Evolutionary conservation across 495 filamentous ascomycete genomes (phyloP).

Genomic region (Penicillium paxilli): DNA sequence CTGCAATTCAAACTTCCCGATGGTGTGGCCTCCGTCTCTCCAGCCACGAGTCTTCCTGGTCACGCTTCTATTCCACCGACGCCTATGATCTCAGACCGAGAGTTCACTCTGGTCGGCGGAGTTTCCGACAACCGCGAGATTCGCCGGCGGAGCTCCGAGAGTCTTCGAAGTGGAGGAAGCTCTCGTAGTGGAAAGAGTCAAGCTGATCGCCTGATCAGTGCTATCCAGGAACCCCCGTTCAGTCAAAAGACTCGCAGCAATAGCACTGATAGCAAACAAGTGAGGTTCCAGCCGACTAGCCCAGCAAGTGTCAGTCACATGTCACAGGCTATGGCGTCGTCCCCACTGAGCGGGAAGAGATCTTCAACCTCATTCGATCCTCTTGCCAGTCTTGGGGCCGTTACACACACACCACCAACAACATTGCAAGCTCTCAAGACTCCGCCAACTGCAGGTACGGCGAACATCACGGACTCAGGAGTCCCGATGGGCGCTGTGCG

Average conservation of each 20-base stretch:
- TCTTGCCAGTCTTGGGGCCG: conserved; percentile 24
- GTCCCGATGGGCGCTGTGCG: conserved; percentile 43
- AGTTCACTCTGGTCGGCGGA: conserved; percentile 34
- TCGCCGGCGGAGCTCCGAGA: conserved; percentile 43
- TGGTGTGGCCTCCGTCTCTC: conserved; percentile 2
- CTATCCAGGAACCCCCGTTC: conserved; percentile 63
- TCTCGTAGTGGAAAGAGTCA: conserved; percentile 62
- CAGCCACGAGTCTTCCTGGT: background rate
- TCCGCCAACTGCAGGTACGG: conserved; percentile 33
- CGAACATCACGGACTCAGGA: conserved; percentile 38
- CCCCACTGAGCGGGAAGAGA: background rate
- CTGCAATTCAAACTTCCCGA: conserved; percentile 39
- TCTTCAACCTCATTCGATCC: conserved; percentile 14
- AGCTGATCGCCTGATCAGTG: conserved; percentile 73
- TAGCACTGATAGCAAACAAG: conserved; percentile 7
- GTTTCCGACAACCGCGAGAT: conserved; percentile 1
- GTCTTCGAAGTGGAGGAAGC: conserved; percentile 54
- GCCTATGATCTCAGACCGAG: conserved; percentile 24
- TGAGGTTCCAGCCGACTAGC: conserved; percentile 3
- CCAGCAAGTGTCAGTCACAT: conserved; percentile 15
- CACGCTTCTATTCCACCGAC: conserved; percentile 10
- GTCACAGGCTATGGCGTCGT: conserved; percentile 15
- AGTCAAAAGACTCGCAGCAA: conserved; percentile 37
- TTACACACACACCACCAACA: conserved; percentile 20
- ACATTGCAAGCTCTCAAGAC: conserved; percentile 18